Conservation (phyloP, 139 green algal species). For the Auxenochlorella pyrenoidosa region DNA sequence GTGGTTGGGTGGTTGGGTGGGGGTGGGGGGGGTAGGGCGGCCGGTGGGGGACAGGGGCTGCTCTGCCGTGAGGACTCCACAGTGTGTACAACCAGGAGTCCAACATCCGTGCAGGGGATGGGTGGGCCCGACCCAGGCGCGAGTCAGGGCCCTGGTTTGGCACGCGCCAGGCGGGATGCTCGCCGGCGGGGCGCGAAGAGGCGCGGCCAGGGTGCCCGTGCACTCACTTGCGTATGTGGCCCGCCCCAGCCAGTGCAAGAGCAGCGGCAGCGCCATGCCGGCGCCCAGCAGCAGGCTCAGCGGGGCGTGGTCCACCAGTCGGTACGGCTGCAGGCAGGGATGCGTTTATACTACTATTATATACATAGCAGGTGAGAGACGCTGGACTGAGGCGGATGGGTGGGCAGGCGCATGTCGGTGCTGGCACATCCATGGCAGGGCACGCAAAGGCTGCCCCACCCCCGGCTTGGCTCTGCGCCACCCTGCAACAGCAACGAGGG, state of each 20-base stretch:
- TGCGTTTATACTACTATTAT: no score
- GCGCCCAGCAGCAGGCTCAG: neutral
- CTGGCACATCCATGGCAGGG: neutral
- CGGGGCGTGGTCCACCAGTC: neutral
- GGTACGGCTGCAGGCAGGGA: constrained; percentile 6
- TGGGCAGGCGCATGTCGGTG: neutral
- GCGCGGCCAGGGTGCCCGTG: no score
- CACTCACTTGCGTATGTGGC: neutral
- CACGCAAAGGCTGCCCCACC: neutral
- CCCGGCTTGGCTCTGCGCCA: no score
- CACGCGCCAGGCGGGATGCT: no score
- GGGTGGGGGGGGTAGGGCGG: no score
- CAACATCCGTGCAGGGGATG: no score
- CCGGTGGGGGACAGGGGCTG: no score
- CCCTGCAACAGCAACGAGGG: neutral
- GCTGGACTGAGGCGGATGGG: neutral
- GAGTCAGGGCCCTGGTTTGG: no score
- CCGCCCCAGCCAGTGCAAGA: neutral
- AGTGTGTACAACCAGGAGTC: no score
- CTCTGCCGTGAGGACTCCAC: no score
- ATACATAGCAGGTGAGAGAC: neutral
- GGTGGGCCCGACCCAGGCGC: no score
- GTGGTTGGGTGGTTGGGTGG: neutral
- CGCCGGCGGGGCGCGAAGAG: neutral
- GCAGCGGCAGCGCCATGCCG: neutral